These are phyloP conservation scores for Breviolum minutum DNA, from an alignment of 73 alveolate species.

Conservation along the genomic window DNA sequence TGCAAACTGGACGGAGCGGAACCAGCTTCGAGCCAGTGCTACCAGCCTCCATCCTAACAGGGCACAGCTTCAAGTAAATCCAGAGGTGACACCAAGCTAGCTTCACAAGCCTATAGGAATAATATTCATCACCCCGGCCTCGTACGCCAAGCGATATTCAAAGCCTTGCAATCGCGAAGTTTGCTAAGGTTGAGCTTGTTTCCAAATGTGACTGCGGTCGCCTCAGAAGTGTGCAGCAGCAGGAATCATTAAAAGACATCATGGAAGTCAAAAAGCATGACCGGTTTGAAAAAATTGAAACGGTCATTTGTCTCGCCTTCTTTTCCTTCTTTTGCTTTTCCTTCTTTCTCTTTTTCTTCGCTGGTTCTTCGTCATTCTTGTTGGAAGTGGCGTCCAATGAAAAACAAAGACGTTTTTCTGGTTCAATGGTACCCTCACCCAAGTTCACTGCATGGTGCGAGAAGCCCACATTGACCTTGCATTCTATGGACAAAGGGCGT, in stretches of 20 bases:
- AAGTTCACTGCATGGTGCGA: neutral
- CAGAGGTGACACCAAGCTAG: neutral
- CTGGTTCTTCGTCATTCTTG: neutral
- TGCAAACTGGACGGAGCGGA: neutral
- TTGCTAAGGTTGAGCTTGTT: neutral
- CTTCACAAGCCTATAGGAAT: neutral
- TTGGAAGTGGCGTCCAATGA: neutral
- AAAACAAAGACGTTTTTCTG: neutral
- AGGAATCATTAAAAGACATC: neutral
- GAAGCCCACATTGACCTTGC: neutral
- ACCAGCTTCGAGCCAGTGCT: neutral
- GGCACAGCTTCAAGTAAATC: neutral
- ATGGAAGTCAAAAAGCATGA: neutral
- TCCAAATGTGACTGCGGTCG: neutral
- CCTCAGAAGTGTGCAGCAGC: neutral
- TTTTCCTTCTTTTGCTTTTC: neutral
- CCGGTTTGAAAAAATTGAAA: too few species aligned
- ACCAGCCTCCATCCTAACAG: neutral
- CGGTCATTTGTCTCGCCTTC: too few species aligned
- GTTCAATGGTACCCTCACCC: neutral
- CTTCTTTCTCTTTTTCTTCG: slow-evolving; percentile 6
- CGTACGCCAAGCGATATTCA: neutral
- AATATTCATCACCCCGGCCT: neutral
- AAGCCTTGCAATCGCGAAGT: neutral
- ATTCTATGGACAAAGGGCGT: neutral